These are phyloP conservation scores for Cordyceps javanica DNA, from an alignment of 2,329 filamentous ascomycete species.

Conservation along the genomic window DNA sequence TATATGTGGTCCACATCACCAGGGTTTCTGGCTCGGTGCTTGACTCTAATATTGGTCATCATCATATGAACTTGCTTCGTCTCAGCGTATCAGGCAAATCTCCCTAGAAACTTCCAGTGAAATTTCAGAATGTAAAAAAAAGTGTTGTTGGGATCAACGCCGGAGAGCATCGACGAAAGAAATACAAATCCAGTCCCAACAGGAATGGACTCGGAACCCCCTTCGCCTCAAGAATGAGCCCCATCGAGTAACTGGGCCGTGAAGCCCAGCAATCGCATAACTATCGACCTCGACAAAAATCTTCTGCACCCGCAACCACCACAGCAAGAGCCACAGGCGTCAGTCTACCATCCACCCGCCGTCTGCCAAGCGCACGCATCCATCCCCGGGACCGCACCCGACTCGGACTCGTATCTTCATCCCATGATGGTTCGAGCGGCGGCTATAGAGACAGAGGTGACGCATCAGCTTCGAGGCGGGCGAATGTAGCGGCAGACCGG, in stretches of 20 bases:
- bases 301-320: conserved; percentile 44
- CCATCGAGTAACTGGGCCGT: conserved; percentile 89
- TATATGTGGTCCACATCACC: conserved; percentile 13
- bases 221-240: conserved; percentile 99
- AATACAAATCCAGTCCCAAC: conserved; percentile 2
- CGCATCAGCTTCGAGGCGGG: not conserved
- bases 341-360: conserved; percentile 35
- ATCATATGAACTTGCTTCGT: conserved; percentile 18
- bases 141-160: conserved; percentile 14
- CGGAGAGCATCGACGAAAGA: conserved; percentile 7
- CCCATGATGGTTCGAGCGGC: conserved; percentile 49
- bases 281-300: conserved; percentile 92
- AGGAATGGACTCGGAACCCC: conserved; percentile 39
- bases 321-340: conserved; percentile 42
- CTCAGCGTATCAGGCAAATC: not conserved
- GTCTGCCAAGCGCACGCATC: conserved; percentile 22
- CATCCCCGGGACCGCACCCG: conserved; percentile 21
- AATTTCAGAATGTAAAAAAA: conserved; percentile 18
- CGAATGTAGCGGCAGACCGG: conserved; percentile 42
- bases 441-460: conserved; percentile 22
- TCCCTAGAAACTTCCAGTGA: conserved; percentile 15
- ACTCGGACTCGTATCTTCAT: conserved; percentile 84
- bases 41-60: conserved; percentile 21
- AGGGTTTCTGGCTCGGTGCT: conserved; percentile 17
- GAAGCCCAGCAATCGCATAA: conserved; percentile 85